Conservation (phyloP, 306 rosid genomes). For the Trichosanthes cucumerina region DNA sequence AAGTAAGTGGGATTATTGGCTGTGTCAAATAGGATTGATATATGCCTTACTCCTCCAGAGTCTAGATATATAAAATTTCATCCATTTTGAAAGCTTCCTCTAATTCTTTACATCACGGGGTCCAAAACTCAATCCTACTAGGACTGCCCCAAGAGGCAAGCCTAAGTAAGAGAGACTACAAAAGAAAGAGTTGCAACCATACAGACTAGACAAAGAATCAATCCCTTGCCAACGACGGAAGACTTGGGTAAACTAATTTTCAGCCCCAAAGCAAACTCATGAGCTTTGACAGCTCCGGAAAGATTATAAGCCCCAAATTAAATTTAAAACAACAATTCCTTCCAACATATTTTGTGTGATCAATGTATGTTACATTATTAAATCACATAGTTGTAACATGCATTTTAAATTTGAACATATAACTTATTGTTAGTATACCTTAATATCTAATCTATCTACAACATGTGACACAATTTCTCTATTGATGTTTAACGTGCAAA, state of each 20-base stretch:
- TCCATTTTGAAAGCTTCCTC: too few species aligned
- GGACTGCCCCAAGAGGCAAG: too few species aligned
- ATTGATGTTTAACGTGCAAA: neutral
- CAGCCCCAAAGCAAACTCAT: neutral
- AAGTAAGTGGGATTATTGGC: too few species aligned
- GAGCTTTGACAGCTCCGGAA: neutral
- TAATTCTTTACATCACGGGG: too few species aligned
- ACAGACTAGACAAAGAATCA: too few species aligned
- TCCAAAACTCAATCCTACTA: too few species aligned
- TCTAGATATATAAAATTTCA: too few species aligned
- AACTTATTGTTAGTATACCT: neutral
- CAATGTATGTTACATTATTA: neutral
- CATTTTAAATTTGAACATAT: neutral
- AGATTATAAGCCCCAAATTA: neutral
- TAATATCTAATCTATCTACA: neutral
- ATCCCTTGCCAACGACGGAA: too few species aligned
- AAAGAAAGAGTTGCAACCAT: too few species aligned
- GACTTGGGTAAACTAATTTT: neutral
- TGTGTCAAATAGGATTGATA: too few species aligned
- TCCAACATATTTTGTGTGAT: neutral
- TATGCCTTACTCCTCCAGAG: too few species aligned
- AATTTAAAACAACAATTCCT: neutral
- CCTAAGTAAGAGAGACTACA: too few species aligned
- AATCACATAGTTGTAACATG: neutral
- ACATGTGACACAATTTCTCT: neutral